Base-by-base conservation (phyloP, 2,329 filamentous ascomycete genomes). In the Drechslera avenae region DNA sequence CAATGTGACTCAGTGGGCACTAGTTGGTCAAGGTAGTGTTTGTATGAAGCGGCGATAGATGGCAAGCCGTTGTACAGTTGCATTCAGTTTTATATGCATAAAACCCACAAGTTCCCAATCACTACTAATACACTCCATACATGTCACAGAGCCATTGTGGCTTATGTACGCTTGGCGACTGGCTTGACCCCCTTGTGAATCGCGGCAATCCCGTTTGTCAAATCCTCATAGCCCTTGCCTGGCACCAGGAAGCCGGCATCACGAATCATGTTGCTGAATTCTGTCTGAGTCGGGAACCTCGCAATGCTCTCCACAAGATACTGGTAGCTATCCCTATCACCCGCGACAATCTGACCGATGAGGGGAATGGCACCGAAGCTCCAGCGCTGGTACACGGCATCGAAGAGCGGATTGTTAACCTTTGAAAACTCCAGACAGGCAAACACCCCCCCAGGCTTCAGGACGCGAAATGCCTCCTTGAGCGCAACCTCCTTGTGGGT, bases 271-370 rank as follows among this genome's bases (percentile, higher is more conserved):
- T 84, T 81, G 59, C 87, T 83, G 69, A 96, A 99, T 60, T 90
- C 86, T 44, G 86, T 82, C 78, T 99, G 95, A 61, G 80, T 87
- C 0, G 94, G 95, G 72, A 97, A 97, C 39, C 84, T 81, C 76
- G 97, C 92, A 73, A 99, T 99, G 74, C 92, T 97, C 81, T 99
- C 94, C 8, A 99, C 94, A 8, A 99, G 81, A 76, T 99, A 99
- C 80, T 99, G 94, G 75, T 99, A 99, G 72, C 91, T 96, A 68
- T 95, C 93, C 49, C 93, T 82, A 72, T 99, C 95, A 5, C 90
- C 91, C 1, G 94, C 93, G 13, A 99, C 92, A 54, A 99, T 71
- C 77, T 99, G 93, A 2, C 94, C 95, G 67, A 99, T 97, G 62
- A 99, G 75, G 0, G 94, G 94, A 59, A 99, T 99, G 10, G 91